Conservation (phyloP, 2,329 filamentous ascomycete genomes). For the Aschersonia sp. region DNA sequence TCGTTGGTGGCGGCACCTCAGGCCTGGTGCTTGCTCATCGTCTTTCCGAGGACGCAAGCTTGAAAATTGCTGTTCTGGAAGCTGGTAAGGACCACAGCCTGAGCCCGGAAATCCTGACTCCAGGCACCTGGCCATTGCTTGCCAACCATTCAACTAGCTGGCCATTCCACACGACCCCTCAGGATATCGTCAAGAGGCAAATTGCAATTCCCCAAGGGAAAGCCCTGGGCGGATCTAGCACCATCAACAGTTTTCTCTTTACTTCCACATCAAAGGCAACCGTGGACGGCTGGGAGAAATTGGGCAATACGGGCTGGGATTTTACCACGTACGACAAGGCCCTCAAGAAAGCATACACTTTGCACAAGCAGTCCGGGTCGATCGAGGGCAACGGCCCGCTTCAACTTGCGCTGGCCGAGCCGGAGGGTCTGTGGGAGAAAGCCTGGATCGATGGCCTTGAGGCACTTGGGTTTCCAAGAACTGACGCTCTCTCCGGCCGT, state of each 20-base stretch:
- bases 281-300: constrained; percentile 12
- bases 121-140: constrained; percentile 1
- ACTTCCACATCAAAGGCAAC: constrained; percentile 5
- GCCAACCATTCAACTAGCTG: constrained; percentile 1
- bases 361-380: neutral
- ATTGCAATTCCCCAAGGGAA: constrained; percentile 29
- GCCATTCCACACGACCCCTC: constrained; percentile 10
- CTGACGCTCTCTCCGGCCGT: neutral
- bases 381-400: constrained; percentile 17
- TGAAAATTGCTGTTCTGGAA: constrained; percentile 13
- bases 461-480: constrained; percentile 16
- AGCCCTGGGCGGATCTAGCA: constrained; percentile 37
- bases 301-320: constrained; percentile 14
- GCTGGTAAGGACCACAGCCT: constrained; percentile 7
- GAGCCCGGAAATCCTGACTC: constrained; percentile 6
- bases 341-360: neutral
- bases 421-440: constrained; percentile 15
- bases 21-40: constrained; percentile 13
- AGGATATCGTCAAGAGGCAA: constrained; percentile 7
- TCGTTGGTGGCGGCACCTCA: constrained; percentile 13
- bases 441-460: constrained; percentile 23
- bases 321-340: constrained; percentile 9
- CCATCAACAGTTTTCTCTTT: constrained; percentile 36
- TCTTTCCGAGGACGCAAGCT: constrained; percentile 10
- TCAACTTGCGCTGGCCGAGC: constrained; percentile 20